phyloP scores from a whole-genome alignment of 2,329 filamentous ascomycete species.

The Blastomyces gilchristii region DNA sequence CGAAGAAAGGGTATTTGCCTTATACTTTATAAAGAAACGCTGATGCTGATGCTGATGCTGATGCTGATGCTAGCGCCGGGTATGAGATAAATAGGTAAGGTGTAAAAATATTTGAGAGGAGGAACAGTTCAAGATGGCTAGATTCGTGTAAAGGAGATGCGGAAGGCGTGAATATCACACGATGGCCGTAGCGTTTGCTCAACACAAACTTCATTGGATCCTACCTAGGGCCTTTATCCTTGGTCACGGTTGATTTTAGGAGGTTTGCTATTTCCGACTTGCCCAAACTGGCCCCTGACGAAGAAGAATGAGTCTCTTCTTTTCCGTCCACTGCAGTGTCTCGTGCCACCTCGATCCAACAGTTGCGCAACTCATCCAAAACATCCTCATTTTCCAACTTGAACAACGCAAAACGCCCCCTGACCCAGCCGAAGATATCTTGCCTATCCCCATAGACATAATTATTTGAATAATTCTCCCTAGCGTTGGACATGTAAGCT shows the following conservation, averaged over 20 bases:
- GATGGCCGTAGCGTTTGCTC: background rate
- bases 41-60: background rate
- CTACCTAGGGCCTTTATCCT: background rate
- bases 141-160: background rate
- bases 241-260: background rate
- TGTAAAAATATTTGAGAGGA: background rate
- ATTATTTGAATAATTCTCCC: background rate
- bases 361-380: background rate
- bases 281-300: background rate
- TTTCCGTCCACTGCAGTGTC: background rate
- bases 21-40: background rate
- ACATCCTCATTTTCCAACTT: background rate
- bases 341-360: background rate
- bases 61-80: background rate
- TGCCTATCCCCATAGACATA: too few relatives aligned
- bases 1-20: background rate
- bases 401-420: background rate
- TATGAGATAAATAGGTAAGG: background rate
- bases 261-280: background rate
- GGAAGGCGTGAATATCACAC: background rate
- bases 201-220: background rate
- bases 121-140: background rate
- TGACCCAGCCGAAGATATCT: background rate
- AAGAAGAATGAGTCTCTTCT: background rate
- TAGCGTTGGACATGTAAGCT: background rate